Evolutionary conservation across 345 rosid species (phyloP).

Genomic region (Citropsis articulata): DNA sequence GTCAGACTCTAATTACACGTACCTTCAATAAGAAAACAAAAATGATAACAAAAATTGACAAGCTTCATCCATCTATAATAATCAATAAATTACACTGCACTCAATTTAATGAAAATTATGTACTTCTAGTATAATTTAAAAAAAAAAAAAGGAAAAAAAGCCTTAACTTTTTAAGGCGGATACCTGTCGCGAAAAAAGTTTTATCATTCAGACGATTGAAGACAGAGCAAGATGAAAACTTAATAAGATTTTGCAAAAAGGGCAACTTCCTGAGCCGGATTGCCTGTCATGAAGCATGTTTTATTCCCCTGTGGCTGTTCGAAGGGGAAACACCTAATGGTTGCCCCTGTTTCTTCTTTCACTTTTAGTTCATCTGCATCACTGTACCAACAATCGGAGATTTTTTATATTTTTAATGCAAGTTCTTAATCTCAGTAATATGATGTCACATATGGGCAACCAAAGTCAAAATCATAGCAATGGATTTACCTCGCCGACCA

Average conservation of each 20-base stretch:
- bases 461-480: background rate
- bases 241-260: constrained; percentile 88
- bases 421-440: background rate
- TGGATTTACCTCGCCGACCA: constrained; percentile 74
- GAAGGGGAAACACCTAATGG: constrained; percentile 87
- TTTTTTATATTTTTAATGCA: background rate
- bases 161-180: background rate
- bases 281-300: constrained; percentile 83
- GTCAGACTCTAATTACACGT: background rate
- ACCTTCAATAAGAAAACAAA: background rate
- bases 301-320: constrained; percentile 64
- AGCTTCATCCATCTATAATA: background rate
- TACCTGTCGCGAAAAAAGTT: background rate
- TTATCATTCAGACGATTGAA: background rate
- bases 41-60: background rate
- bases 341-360: constrained; percentile 96
- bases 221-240: background rate
- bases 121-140: background rate
- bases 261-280: constrained; percentile 75
- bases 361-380: constrained; percentile 73
- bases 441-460: too few relatives aligned
- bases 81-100: background rate
- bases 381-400: constrained; percentile 31
- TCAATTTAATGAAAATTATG: background rate
- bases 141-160: background rate